Evolutionary conservation across 805 yeast species (phyloP).

Genomic region (Saturnispora besseyi): DNA sequence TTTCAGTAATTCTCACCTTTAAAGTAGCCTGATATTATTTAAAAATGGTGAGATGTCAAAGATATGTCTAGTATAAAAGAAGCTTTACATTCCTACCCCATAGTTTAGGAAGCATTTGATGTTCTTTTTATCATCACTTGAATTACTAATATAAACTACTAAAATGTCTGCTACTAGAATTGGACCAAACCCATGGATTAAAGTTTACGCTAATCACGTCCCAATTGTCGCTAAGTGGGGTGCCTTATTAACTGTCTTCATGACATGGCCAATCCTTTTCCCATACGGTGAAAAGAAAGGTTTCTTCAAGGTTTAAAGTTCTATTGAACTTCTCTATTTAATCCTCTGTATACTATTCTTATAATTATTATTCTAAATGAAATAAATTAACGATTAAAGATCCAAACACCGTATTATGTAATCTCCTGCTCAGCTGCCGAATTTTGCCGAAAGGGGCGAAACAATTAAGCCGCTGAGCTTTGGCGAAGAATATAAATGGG

Average conservation of each 20-base stretch:
- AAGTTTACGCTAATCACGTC: constrained; percentile 20
- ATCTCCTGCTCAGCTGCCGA: too few relatives aligned
- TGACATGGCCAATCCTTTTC: constrained; percentile 25
- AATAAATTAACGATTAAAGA: background rate
- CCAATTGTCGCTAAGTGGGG: constrained; percentile 26
- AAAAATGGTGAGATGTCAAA: background rate
- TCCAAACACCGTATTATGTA: too few relatives aligned
- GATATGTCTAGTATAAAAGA: background rate
- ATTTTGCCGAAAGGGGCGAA: too few relatives aligned
- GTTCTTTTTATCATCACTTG: too few relatives aligned
- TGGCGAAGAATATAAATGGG: too few relatives aligned
- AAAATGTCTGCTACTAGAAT: constrained; percentile 22
- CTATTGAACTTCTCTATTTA: background rate
- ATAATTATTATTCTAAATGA: background rate
- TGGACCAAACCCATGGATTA: constrained; percentile 27
- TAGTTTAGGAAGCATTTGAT: background rate
- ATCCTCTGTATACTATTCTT: background rate
- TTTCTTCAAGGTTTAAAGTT: constrained; percentile 15
- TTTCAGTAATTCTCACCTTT: background rate
- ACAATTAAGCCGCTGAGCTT: too few relatives aligned
- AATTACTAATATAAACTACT: background rate
- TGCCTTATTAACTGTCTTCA: constrained; percentile 17
- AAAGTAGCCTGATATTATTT: background rate
- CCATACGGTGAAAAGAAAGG: constrained; percentile 20
- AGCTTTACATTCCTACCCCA: background rate